These are phyloP conservation scores for Talaromyces atroroseus DNA, from an alignment of 2,329 filamentous ascomycete genomes.

Conservation along the genomic window DNA sequence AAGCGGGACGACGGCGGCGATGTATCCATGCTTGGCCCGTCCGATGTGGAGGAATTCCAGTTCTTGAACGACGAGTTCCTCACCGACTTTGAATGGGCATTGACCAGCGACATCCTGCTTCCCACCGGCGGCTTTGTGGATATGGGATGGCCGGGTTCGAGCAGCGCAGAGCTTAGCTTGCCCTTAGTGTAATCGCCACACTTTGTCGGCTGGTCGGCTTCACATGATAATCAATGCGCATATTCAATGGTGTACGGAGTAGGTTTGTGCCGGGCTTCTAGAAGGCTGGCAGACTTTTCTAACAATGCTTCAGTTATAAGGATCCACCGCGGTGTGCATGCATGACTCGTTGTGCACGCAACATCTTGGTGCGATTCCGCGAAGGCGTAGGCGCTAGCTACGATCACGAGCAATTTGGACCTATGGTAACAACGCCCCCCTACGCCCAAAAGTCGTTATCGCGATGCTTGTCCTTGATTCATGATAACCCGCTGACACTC, in stretches of 20 bases:
- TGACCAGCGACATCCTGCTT: conserved; percentile 27
- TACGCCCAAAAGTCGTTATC: no score
- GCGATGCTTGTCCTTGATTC: no score
- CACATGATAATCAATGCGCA: no score
- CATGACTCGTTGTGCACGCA: not conserved
- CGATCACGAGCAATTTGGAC: not conserved
- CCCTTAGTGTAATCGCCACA: no score
- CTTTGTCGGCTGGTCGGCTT: no score
- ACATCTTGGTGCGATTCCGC: not conserved
- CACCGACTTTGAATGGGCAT: conserved; percentile 35
- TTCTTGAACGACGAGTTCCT: conserved; percentile 34
- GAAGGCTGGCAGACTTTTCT: not conserved
- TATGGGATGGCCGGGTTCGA: conserved; percentile 17
- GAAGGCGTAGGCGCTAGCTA: no score
- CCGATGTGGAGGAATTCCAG: conserved; percentile 5
- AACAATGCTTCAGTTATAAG: not conserved
- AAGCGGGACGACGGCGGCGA: conserved; percentile 2
- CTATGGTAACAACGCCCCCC: not conserved
- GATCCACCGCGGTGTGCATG: not conserved
- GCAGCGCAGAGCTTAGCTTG: not conserved
- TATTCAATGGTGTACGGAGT: no score
- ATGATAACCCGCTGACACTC: no score
- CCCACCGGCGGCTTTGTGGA: conserved; percentile 21
- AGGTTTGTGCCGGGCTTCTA: not conserved
- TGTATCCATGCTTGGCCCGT: not conserved